Evolutionary conservation across 176 grass and related monocot species (phyloP).

Genomic region (Thalia dealbata): DNA sequence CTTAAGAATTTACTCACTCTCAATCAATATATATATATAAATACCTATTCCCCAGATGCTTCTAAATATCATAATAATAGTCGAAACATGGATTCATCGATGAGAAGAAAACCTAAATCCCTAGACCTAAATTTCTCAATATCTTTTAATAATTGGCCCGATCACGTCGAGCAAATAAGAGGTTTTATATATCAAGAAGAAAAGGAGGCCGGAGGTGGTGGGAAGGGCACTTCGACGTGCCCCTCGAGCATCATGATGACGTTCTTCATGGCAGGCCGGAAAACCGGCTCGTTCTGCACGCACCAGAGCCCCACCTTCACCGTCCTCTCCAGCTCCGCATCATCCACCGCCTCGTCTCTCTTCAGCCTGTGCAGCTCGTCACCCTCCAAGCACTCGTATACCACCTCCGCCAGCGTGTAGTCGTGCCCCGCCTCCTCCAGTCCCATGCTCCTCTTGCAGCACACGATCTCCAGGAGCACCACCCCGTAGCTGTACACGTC

Average conservation of each 20-base stretch:
- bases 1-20: no score
- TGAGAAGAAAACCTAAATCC: no score
- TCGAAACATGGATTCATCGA: no score
- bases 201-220: neutral
- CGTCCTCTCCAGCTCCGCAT: neutral
- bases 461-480: constrained; percentile 36
- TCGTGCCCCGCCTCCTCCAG: constrained; percentile 25
- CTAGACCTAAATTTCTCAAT: no score
- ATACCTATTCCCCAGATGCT: no score
- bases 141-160: no score
- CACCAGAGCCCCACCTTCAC: constrained; percentile 7
- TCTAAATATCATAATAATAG: no score
- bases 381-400: constrained; percentile 18
- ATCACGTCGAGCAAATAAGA: no score
- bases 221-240: neutral
- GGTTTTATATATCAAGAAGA: no score
- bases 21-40: no score
- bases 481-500: constrained; percentile 51
- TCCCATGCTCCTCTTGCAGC: constrained; percentile 33
- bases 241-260: constrained; percentile 41
- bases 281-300: constrained; percentile 27
- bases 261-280: constrained; percentile 29
- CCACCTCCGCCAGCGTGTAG: constrained; percentile 17
- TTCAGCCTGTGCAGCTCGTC: neutral
- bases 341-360: neutral